phyloP scores from a whole-genome alignment of 2,329 filamentous ascomycete species.

The Plenodomus tracheiphilus region DNA sequence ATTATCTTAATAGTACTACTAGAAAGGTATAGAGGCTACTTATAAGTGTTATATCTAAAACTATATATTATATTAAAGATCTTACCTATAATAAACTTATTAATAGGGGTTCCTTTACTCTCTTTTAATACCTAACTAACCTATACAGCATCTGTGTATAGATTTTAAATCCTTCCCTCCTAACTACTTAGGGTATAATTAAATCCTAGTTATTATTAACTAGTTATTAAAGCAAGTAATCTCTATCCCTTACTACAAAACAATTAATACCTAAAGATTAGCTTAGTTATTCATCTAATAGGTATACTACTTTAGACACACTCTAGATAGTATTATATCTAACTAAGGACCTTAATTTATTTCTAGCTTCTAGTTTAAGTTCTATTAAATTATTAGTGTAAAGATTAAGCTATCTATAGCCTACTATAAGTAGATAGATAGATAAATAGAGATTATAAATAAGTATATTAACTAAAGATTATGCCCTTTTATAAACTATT shows the following conservation, averaged over 20 bases:
- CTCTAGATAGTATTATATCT: background rate
- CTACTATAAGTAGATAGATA: conserved; percentile 3
- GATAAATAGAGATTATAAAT: conserved; percentile 5
- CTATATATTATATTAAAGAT: background rate
- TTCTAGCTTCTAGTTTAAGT: background rate
- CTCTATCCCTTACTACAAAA: conserved; percentile 2
- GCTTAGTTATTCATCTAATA: background rate
- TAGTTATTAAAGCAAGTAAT: conserved; percentile 1
- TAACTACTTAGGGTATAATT: background rate
- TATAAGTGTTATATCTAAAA: background rate
- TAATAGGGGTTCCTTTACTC: background rate
- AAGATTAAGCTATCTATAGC: background rate
- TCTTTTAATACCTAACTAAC: background rate
- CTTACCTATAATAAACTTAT: background rate
- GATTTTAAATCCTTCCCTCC: background rate
- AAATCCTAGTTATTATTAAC: conserved; percentile 2
- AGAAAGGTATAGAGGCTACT: too few relatives aligned
- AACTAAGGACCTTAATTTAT: conserved; percentile 1
- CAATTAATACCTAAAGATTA: background rate
- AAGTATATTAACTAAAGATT: conserved; percentile 1
- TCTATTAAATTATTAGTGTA: background rate
- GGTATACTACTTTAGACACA: conserved; percentile 1
- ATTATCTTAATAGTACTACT: too few relatives aligned
- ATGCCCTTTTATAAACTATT: background rate
- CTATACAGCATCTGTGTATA: background rate